A percentile compares a stretch with the other conserved stretches of the same genome.
These are phyloP conservation scores for Pseudocercospora eumusae DNA, from an alignment of 2,329 filamentous ascomycete species.

Conservation along the genomic window DNA sequence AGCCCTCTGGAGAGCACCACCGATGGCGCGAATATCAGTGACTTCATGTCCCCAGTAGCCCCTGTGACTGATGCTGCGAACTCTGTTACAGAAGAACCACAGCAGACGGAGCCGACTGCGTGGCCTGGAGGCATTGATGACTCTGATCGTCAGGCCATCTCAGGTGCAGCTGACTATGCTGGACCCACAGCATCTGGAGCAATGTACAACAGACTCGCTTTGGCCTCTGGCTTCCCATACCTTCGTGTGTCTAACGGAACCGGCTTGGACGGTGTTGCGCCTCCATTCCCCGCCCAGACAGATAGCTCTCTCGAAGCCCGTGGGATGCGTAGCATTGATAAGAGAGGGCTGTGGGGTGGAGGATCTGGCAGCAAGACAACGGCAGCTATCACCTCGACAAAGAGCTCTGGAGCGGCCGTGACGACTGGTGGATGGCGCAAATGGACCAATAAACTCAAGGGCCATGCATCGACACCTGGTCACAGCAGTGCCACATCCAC, in stretches of 20 bases:
- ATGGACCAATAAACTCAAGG: neutral
- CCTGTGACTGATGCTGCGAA: neutral
- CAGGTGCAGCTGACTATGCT: neutral
- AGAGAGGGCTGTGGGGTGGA: neutral
- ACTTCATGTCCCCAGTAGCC: neutral
- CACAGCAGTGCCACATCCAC: neutral
- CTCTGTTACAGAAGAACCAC: neutral
- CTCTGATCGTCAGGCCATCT: neutral
- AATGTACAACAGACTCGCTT: neutral
- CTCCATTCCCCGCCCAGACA: neutral
- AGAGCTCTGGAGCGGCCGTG: too few species aligned
- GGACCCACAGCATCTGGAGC: neutral
- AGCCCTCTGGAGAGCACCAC: neutral
- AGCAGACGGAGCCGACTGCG: neutral
- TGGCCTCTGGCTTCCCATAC: neutral
- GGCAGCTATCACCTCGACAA: too few species aligned
- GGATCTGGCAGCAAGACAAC: neutral
- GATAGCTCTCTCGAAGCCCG: neutral
- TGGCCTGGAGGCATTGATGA: neutral
- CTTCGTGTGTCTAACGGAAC: neutral
- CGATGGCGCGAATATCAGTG: neutral
- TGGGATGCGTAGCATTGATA: neutral
- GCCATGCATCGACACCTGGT: neutral
- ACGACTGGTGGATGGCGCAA: neutral
- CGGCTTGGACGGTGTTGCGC: neutral